Percentiles rank a stretch among this genome's conserved stretches.
Evolutionary conservation across 1,139 yeast genomes (phyloP).

Genomic region (Taphrina confusa): DNA sequence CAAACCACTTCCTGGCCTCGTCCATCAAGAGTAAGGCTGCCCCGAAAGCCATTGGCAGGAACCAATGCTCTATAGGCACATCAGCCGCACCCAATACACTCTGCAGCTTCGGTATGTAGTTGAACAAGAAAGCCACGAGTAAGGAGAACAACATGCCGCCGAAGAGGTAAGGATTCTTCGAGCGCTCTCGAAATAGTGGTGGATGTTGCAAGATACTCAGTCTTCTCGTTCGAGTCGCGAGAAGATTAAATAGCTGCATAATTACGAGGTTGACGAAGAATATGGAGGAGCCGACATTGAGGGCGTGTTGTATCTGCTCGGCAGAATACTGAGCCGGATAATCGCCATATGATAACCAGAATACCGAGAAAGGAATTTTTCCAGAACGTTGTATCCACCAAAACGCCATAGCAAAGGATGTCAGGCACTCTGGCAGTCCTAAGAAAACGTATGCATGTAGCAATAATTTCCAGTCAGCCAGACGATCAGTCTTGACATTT

Average conservation of each 20-base stretch:
- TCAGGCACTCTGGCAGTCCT: conserved; percentile 52
- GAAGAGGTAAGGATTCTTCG: conserved; percentile 46
- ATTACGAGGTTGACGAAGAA: conserved; percentile 56
- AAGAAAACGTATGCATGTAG: conserved; percentile 53
- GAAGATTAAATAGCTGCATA: conserved; percentile 55
- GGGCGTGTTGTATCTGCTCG: conserved; percentile 48
- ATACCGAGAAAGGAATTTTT: conserved; percentile 49
- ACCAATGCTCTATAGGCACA: conserved; percentile 55
- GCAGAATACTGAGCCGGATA: conserved; percentile 18
- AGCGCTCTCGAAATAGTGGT: conserved; percentile 46
- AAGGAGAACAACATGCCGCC: conserved; percentile 51
- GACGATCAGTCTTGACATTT: conserved; percentile 51
- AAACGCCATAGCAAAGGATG: conserved; percentile 53
- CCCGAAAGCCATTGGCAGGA: conserved; percentile 56
- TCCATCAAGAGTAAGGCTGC: conserved; percentile 50
- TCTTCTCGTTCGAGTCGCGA: conserved; percentile 54
- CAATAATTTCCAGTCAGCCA: conserved; percentile 52
- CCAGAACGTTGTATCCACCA: conserved; percentile 49
- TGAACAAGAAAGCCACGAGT: conserved; percentile 53
- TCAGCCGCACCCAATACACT: conserved; percentile 48
- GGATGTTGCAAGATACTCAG: conserved; percentile 52
- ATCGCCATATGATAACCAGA: conserved; percentile 48
- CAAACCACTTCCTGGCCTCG: conserved; percentile 51
- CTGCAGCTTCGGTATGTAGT: conserved; percentile 54
- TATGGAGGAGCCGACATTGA: conserved; percentile 51